Base-by-base conservation (phyloP, 108 stramenopile species). In the Mayamaea pseudoterrestris region DNA sequence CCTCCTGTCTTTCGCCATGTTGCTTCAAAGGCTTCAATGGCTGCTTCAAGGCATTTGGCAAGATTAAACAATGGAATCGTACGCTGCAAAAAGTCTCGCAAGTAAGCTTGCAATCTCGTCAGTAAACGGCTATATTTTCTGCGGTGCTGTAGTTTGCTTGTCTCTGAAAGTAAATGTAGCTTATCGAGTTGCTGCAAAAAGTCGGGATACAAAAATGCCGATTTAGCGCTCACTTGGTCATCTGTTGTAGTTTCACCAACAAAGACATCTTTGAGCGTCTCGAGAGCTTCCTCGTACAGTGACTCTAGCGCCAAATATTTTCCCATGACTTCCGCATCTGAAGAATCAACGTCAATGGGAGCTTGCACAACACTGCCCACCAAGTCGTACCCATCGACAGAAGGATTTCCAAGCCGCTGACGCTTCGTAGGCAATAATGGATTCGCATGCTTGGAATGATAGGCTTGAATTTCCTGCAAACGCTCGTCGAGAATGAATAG, bases 381-480 rank as follows among this genome's bases (percentile, higher is more conserved):
- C 36, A 85, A 55, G 57, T 90, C 89, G 41, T 80, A 90, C 30
- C 89, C 89, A 67, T 90, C 83, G 26, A 78, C 77, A 5, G 59
- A 35, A 12, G 82, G 80, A 64, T 78, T 65, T 22, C 82, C 82
- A 9, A 72, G 34, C 53, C 71, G 63, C n/a, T 44, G 55, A 24
- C 76, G 68, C 39, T 83, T 89, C 35, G 61, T 50, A 26, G 35
- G 16, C 3, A 27, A 5, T 3, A 32, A 14, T 2, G 22, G 31
- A 3, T 43, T 50, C n/a, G n/a, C n/a, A 57, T 77, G 61, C 20
- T 57, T 53, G 21, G 80, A 71, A 68, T 87, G 82, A 60, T 92
- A 87, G 17, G 61, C 46, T 45, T 74, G 74, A 31, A 82, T 60
- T 28, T 77, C 66, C 41, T 64, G 52, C 6, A 87, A 59, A 39